Conservation (phyloP, 305 asterid species). For the Fraxinus dipetala region DNA sequence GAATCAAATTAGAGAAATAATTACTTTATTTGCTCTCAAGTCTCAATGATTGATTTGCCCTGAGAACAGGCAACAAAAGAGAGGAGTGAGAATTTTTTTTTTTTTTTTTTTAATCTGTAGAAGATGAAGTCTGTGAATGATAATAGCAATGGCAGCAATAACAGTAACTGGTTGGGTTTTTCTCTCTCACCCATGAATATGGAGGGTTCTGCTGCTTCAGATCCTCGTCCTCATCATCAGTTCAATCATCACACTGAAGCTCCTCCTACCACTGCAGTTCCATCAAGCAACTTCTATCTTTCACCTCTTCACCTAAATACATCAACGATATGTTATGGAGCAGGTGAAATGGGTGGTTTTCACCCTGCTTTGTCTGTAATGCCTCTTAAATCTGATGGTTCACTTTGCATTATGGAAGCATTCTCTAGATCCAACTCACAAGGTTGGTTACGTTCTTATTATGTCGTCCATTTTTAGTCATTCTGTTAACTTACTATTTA, state of each 20-base stretch:
- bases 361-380: conserved; percentile 45
- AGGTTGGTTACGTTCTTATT: conserved; percentile 23
- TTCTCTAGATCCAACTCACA: conserved; percentile 46
- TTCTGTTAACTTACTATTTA: not conserved
- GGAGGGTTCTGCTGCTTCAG: conserved; percentile 45
- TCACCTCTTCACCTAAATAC: conserved; percentile 28
- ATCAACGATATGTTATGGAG: conserved; percentile 28
- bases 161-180: conserved; percentile 66
- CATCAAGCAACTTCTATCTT: conserved; percentile 34
- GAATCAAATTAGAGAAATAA: conserved; percentile 39
- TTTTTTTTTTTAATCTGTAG: not conserved
- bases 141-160: conserved; percentile 30
- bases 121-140: conserved; percentile 55
- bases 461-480: not conserved
- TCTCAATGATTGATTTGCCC: conserved; percentile 61
- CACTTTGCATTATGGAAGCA: conserved; percentile 70
- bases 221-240: conserved; percentile 25
- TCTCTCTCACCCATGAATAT: conserved; percentile 74
- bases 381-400: conserved; percentile 76
- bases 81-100: not conserved
- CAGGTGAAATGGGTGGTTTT: conserved; percentile 34
- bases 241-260: conserved; percentile 25
- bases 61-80: conserved; percentile 34
- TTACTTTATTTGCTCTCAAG: conserved; percentile 46
- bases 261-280: conserved; percentile 16